Evolutionary conservation across 176 grass and related monocot genomes (phyloP), one percentile per base, ranked within the genome.

Genomic region (Areca catechu): DNA sequence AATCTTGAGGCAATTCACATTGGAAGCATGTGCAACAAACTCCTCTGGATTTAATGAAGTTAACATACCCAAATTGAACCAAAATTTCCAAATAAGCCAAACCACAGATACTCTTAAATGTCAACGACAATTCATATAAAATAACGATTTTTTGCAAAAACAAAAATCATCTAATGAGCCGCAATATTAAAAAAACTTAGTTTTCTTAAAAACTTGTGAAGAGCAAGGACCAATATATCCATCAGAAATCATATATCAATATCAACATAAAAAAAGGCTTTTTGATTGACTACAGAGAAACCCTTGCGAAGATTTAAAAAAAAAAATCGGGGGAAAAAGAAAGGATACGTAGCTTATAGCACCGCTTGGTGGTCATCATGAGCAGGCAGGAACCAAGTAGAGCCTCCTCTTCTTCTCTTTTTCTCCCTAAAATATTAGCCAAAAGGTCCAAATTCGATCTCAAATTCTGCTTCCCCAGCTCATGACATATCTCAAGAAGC

Each of bases 331-430:
- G 10, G 23, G 3, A 5, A n/a, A 67, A 27, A 20, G 53, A 78
- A 20, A 77, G 82, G 90, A 95, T 95, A 95, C 90, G 90, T 48
- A 95, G 82, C 73, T 95, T 95, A 74, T 80, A 95, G 12, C 85
- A 76, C 34, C 85, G 85, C 66, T 80, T 89, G 82, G 78, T 83
- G 60, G 68, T 72, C 85, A 85, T 85, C 76, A 57, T 61, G 71
- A 67, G 47, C 50, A 56, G 16, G 48, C 24, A 15, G 9, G 23
- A 47, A 62, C 57, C 47, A 61, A 69, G 49, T 10, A 43, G 10
- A 43, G 9, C 34, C 34, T 12, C 9, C 9, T 43, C 34, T 43
- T 43, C 34, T 14, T 43, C 34, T 43, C 34, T 10, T 14, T n/a
- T 5, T 43, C 9, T 43, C 34, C 34, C 0, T 2, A 43, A 43